These are phyloP conservation scores for Cladobotryum protrusum DNA, from an alignment of 2,329 filamentous ascomycete genomes.

Conservation along the genomic window DNA sequence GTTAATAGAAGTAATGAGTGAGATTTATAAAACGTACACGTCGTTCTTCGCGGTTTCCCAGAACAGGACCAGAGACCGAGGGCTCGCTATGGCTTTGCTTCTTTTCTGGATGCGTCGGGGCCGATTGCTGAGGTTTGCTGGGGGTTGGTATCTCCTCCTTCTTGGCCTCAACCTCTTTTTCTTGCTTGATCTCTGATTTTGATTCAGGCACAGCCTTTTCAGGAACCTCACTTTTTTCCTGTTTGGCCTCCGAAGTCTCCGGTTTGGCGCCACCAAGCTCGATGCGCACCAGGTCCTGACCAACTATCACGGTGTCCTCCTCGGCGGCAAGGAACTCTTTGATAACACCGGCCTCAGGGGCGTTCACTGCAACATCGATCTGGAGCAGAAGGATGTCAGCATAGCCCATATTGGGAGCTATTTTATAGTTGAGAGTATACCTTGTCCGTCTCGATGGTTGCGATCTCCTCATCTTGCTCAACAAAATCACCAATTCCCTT, in stretches of 20 bases:
- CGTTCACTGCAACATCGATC: slow-evolving; percentile 97
- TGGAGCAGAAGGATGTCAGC: slow-evolving; percentile 28
- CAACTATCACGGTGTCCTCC: slow-evolving; percentile 91
- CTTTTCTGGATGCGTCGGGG: slow-evolving; percentile 16
- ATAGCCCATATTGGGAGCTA: neutral
- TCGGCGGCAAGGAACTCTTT: slow-evolving; percentile 88
- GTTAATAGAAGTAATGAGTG: neutral
- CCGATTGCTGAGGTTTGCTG: slow-evolving; percentile 11
- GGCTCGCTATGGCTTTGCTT: slow-evolving; percentile 16
- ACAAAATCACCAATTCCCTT: slow-evolving; percentile 92
- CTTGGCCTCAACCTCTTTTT: slow-evolving; percentile 8
- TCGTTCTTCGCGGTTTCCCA: slow-evolving; percentile 77
- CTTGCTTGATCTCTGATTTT: slow-evolving; percentile 36
- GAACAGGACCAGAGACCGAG: slow-evolving; percentile 23
- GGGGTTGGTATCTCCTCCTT: slow-evolving; percentile 15
- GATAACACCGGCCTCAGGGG: slow-evolving; percentile 82
- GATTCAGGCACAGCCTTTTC: slow-evolving; percentile 17
- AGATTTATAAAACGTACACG: slow-evolving; percentile 52
- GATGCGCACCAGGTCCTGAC: slow-evolving; percentile 81
- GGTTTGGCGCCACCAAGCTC: slow-evolving; percentile 55
- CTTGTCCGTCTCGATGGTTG: slow-evolving; percentile 99
- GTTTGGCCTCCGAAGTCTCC: slow-evolving; percentile 19
- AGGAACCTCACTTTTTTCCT: neutral
- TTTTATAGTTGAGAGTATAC: slow-evolving; percentile 37
- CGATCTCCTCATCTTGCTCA: slow-evolving; percentile 94